Evolutionary conservation across 768 basidiomycete species (phyloP).

Genomic region (Tephrocybe sp.): DNA sequence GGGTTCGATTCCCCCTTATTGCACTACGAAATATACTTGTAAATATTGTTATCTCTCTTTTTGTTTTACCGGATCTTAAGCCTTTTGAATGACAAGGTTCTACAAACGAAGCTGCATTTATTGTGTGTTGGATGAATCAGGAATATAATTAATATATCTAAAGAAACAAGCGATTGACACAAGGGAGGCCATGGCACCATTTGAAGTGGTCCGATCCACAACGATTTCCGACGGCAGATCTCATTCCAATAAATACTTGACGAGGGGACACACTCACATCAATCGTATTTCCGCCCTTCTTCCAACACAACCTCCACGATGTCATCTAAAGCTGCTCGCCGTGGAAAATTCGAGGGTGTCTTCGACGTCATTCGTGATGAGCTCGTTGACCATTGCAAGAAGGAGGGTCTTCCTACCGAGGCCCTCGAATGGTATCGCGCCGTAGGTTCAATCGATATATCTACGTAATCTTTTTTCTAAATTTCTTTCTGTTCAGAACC

Average conservation of each 20-base stretch:
- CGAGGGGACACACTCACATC: background rate
- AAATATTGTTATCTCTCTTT: too few relatives aligned
- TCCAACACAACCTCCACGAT: conserved; percentile 8
- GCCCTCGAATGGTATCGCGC: conserved; percentile 83
- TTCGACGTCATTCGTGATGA: conserved; percentile 76
- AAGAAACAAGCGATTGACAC: too few relatives aligned
- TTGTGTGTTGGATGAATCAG: too few relatives aligned
- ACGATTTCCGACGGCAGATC: background rate
- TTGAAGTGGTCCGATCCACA: conserved; percentile 9
- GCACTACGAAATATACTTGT: too few relatives aligned
- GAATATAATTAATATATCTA: too few relatives aligned
- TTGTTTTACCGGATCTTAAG: too few relatives aligned
- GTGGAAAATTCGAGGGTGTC: conserved; percentile 68
- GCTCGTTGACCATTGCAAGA: conserved; percentile 65
- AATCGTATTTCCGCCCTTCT: background rate
- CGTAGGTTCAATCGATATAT: conserved; percentile 44
- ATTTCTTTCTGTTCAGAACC: conserved; percentile 48
- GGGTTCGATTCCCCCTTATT: too few relatives aligned
- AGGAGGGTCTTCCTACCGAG: conserved; percentile 79
- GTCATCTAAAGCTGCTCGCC: conserved; percentile 31
- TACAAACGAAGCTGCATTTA: too few relatives aligned
- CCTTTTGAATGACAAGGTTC: too few relatives aligned
- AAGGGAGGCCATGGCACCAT: too few relatives aligned
- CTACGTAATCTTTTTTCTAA: background rate
- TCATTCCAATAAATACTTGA: background rate